phyloP scores from a whole-genome alignment of 148 eudicot genomes.

The Agrostemma githago region DNA sequence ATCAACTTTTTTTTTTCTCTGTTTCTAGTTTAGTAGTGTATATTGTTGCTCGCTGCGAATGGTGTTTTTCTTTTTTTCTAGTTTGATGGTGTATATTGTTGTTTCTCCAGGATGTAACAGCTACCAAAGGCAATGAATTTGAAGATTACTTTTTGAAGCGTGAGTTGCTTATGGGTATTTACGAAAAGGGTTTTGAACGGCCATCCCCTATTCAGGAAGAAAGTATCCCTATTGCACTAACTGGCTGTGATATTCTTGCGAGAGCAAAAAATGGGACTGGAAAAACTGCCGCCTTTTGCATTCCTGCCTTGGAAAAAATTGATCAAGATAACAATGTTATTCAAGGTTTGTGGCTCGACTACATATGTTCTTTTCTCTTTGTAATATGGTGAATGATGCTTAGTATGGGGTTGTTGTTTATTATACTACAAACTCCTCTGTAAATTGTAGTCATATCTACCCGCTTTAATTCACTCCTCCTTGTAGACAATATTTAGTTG shows the following conservation, averaged over 20 bases:
- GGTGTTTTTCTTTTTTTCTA: neutral
- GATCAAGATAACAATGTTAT: conserved; percentile 76
- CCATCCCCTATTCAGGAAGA: conserved; percentile 92
- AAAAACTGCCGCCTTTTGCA: conserved; percentile 83
- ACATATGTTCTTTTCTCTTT: neutral
- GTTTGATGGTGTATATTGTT: neutral
- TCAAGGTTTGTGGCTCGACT: conserved; percentile 52
- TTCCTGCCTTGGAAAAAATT: conserved; percentile 80
- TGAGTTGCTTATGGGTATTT: conserved; percentile 79
- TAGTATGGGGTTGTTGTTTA: neutral
- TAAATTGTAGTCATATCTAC: neutral
- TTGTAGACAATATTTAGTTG: neutral
- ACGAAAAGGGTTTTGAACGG: conserved; percentile 81
- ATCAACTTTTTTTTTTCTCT: neutral
- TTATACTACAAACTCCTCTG: neutral
- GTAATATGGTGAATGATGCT: neutral
- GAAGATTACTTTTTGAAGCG: conserved; percentile 86
- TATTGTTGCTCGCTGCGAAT: neutral
- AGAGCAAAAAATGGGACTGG: conserved; percentile 95
- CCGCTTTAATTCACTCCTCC: no score
- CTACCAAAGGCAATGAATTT: conserved; percentile 93
- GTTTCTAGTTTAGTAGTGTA: neutral
- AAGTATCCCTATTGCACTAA: conserved; percentile 80
- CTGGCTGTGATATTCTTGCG: conserved; percentile 85
- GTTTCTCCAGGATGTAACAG: conserved; percentile 73